Conservation (phyloP, 805 yeast species). For the Scheffersomyces coipomensis region DNA sequence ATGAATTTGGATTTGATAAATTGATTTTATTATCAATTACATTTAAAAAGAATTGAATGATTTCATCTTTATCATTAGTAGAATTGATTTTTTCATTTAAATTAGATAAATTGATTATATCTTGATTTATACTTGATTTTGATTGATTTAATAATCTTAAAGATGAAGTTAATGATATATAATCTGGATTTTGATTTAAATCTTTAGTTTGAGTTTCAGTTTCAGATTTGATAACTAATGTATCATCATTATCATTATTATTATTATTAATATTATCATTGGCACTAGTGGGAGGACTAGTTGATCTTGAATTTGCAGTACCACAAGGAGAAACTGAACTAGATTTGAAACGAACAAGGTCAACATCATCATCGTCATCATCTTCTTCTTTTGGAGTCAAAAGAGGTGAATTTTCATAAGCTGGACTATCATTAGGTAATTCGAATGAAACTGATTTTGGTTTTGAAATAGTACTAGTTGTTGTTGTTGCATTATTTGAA, state of each 20-base stretch:
- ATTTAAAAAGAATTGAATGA: slow-evolving; percentile 31
- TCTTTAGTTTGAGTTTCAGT: neutral
- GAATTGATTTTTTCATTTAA: slow-evolving; percentile 9
- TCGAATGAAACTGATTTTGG: slow-evolving; percentile 27
- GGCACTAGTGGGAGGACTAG: neutral
- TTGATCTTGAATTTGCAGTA: neutral
- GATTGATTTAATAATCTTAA: slow-evolving; percentile 25
- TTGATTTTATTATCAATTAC: slow-evolving; percentile 29
- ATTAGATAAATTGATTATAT: slow-evolving; percentile 30
- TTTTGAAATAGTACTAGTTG: slow-evolving; percentile 12
- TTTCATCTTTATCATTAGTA: slow-evolving; percentile 17
- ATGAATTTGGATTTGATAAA: slow-evolving; percentile 31
- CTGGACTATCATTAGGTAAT: slow-evolving; percentile 17
- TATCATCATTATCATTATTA: slow-evolving; percentile 2
- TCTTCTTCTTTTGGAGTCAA: slow-evolving; percentile 44
- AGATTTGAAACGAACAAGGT: slow-evolving; percentile 1
- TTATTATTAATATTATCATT: slow-evolving; percentile 1
- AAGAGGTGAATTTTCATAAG: slow-evolving; percentile 32
- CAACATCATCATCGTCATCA: slow-evolving; percentile 24
- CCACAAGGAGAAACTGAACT: slow-evolving; percentile 4
- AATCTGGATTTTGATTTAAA: slow-evolving; percentile 28
- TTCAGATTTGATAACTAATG: neutral
- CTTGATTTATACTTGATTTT: slow-evolving; percentile 21
- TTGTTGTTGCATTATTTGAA: slow-evolving; percentile 7
- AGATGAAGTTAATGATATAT: slow-evolving; percentile 31